phyloP scores from a whole-genome alignment of 805 yeast genomes.

The Pichia phayaonensis region DNA sequence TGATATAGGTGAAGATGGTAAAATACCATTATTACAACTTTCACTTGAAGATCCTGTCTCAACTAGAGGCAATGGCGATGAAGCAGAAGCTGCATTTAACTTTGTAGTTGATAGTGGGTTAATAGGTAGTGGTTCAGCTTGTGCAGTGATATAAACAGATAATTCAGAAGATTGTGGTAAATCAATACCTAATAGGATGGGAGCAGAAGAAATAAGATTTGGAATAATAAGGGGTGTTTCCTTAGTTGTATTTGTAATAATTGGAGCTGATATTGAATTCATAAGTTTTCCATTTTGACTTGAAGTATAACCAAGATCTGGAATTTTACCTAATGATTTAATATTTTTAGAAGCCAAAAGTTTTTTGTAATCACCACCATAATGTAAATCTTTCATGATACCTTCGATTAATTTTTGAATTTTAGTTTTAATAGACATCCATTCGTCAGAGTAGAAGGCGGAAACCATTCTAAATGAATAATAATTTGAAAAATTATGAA shows the following conservation, averaged over 20 bases:
- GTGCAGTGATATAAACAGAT: neutral
- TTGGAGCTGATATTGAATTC: neutral
- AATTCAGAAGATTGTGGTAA: neutral
- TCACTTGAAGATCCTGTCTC: neutral
- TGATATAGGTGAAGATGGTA: neutral
- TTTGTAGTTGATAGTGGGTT: neutral
- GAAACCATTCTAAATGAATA: neutral
- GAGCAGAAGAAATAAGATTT: neutral
- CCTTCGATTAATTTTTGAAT: neutral
- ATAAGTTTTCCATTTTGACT: neutral
- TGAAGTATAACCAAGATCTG: neutral
- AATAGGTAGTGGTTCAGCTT: neutral
- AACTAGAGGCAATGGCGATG: no score
- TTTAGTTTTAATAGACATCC: neutral
- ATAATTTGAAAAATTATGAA: neutral
- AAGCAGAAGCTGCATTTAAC: neutral
- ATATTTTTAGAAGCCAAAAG: neutral
- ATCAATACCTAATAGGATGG: neutral
- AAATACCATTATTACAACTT: neutral
- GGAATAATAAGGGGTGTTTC: neutral
- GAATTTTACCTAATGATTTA: neutral
- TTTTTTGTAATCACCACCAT: neutral
- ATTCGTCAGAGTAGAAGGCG: neutral
- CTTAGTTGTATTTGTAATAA: neutral
- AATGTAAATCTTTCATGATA: neutral